A percentile compares a stretch with the other conserved stretches of the same genome.
These are phyloP conservation scores for Pseudozyma sp. DNA, from an alignment of 1,284 basidiomycete species.

Conservation along the genomic window DNA sequence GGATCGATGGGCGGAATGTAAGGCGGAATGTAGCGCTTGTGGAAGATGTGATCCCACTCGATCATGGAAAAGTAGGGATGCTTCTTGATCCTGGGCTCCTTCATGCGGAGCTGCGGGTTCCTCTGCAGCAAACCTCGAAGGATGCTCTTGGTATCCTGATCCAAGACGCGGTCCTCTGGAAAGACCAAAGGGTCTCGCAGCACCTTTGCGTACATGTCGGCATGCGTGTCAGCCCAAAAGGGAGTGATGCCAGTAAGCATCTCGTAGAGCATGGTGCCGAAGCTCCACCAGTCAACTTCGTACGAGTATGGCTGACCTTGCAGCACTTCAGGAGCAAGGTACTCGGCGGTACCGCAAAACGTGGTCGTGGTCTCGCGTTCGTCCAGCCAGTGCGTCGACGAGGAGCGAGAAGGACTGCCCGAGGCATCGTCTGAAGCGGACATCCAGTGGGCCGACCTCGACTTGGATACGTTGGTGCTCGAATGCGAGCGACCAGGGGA, in stretches of 20 bases:
- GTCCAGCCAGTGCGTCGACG: conserved; percentile 87
- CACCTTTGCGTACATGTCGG: conserved; percentile 92
- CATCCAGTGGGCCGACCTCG: conserved; percentile 86
- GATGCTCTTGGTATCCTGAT: conserved; percentile 92
- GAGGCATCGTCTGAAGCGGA: conserved; percentile 76
- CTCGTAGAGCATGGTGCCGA: conserved; percentile 98
- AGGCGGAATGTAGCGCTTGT: conserved; percentile 95
- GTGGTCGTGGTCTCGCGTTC: conserved; percentile 98
- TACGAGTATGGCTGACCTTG: conserved; percentile 96
- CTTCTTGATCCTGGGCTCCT: conserved; percentile 89
- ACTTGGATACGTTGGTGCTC: conserved; percentile 74
- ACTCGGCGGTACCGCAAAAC: conserved; percentile 98
- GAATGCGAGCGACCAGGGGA: conserved; percentile 58
- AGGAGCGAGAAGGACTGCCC: conserved; percentile 19
- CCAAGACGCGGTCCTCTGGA: conserved; percentile 87
- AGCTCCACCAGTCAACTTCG: conserved; percentile 99
- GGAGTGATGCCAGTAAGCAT: conserved; percentile 99
- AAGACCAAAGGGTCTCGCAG: conserved; percentile 88
- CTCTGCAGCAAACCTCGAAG: conserved; percentile 93
- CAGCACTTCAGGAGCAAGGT: conserved; percentile 99
- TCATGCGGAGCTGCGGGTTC: conserved; percentile 88
- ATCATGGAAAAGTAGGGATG: conserved; percentile 97
- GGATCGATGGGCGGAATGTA: conserved; percentile 95
- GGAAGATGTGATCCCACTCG: conserved; percentile 92
- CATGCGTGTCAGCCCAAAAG: conserved; percentile 94